Conservation (phyloP, 1,139 yeast species). For the Nakaseomyces kungkrabaensis region DNA sequence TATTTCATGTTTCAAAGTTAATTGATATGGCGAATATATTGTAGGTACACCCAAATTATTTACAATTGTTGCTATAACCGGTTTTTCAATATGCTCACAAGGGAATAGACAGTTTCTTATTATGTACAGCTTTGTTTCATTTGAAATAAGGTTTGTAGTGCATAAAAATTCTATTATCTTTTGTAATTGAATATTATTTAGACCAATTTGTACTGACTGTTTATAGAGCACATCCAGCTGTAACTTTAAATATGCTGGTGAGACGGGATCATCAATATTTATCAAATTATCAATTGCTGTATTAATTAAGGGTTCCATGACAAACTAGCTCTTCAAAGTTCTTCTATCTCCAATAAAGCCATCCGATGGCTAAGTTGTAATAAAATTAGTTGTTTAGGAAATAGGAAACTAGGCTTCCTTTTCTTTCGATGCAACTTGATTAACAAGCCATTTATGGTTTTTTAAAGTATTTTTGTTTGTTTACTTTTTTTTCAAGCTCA, state of each 20-base stretch:
- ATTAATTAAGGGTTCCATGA: neutral
- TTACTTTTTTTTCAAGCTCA: neutral
- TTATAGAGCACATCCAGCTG: slow-evolving; percentile 13
- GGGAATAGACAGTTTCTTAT: slow-evolving; percentile 29
- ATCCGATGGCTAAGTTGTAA: no score
- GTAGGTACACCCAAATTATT: slow-evolving; percentile 28
- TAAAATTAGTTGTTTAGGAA: neutral
- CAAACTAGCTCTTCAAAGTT: neutral
- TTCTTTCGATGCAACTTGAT: no score
- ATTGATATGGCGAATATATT: slow-evolving; percentile 10
- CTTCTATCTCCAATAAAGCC: neutral
- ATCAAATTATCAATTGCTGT: neutral
- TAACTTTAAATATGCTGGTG: slow-evolving; percentile 1
- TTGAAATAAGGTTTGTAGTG: slow-evolving; percentile 13
- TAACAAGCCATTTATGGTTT: neutral
- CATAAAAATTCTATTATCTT: slow-evolving; percentile 15
- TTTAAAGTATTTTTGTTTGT: neutral
- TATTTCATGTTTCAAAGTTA: slow-evolving; percentile 14
- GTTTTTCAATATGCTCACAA: slow-evolving; percentile 23
- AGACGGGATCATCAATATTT: neutral
- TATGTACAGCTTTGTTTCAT: slow-evolving; percentile 19
- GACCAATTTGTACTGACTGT: slow-evolving; percentile 14
- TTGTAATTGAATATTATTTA: slow-evolving; percentile 12
- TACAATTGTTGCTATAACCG: slow-evolving; percentile 24
- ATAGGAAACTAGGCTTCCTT: no score